Conservation (phyloP, 2,329 filamentous ascomycete genomes). For the Aspergillus candidus region DNA sequence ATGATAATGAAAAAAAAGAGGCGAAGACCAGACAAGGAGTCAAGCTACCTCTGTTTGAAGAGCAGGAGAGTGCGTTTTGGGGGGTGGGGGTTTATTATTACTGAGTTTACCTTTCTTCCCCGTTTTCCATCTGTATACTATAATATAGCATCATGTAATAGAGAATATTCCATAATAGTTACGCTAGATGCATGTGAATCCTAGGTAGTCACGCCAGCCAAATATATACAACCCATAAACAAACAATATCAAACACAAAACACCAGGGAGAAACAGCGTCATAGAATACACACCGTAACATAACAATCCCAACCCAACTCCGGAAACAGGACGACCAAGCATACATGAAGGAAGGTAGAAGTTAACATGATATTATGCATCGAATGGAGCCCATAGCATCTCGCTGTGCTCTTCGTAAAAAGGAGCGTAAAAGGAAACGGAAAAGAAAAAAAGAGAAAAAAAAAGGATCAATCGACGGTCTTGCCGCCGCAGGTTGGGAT, state of each 20-base stretch:
- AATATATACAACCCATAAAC: no score
- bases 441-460: no score
- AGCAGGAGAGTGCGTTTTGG: slow-evolving; percentile 34
- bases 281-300: no score
- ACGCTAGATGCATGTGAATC: no score
- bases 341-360: not conserved
- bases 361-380: not conserved
- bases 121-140: no score
- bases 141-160: no score
- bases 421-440: slow-evolving; percentile 4
- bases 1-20: slow-evolving; percentile 9
- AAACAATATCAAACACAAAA: no score
- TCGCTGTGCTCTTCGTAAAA: not conserved
- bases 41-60: slow-evolving; percentile 25
- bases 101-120: no score
- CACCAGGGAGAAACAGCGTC: no score
- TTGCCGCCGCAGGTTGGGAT: slow-evolving; percentile 83
- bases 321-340: not conserved
- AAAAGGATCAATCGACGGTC: slow-evolving; percentile 39
- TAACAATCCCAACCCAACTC: not conserved
- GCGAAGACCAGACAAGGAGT: slow-evolving; percentile 18
- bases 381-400: not conserved
- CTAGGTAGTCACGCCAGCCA: no score
- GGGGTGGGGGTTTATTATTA: slow-evolving; percentile 30
- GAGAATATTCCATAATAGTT: no score